phyloP scores from a whole-genome alignment of 2,329 filamentous ascomycete species.

The Ophiobolus disseminans region DNA sequence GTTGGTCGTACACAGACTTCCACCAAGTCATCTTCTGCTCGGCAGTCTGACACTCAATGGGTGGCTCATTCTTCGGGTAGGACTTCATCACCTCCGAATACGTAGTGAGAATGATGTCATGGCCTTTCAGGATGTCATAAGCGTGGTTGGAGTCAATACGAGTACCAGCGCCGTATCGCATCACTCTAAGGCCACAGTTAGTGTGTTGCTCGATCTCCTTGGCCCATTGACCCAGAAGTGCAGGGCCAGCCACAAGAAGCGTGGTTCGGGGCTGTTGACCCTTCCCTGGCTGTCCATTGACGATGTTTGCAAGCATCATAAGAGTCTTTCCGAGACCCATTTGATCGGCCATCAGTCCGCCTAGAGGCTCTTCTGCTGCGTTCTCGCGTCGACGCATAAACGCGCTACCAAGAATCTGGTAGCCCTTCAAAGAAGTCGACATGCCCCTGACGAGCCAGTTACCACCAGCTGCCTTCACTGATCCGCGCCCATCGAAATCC shows the following conservation, averaged over 20 bases:
- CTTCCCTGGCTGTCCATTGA: constrained; percentile 45
- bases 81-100: constrained; percentile 52
- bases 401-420: constrained; percentile 60
- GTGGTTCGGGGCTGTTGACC: constrained; percentile 40
- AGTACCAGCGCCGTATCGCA: constrained; percentile 34
- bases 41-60: constrained; percentile 46
- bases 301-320: constrained; percentile 54
- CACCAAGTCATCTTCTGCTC: constrained; percentile 52
- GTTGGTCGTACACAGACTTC: constrained; percentile 32
- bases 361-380: constrained; percentile 41
- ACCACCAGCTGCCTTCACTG: constrained; percentile 42
- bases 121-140: constrained; percentile 15
- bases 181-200: constrained; percentile 22
- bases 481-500: constrained; percentile 50
- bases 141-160: constrained; percentile 31
- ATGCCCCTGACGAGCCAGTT: constrained; percentile 59
- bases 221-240: constrained; percentile 52
- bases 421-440: constrained; percentile 53
- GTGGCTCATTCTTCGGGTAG: constrained; percentile 52
- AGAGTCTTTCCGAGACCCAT: constrained; percentile 54
- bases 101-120: constrained; percentile 52
- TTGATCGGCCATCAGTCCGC: constrained; percentile 53
- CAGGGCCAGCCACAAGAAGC: constrained; percentile 52
- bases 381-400: constrained; percentile 65
- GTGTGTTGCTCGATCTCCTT: constrained; percentile 43